phyloP scores from a whole-genome alignment of 305 asterid genomes.

The Solanum chacoense region DNA sequence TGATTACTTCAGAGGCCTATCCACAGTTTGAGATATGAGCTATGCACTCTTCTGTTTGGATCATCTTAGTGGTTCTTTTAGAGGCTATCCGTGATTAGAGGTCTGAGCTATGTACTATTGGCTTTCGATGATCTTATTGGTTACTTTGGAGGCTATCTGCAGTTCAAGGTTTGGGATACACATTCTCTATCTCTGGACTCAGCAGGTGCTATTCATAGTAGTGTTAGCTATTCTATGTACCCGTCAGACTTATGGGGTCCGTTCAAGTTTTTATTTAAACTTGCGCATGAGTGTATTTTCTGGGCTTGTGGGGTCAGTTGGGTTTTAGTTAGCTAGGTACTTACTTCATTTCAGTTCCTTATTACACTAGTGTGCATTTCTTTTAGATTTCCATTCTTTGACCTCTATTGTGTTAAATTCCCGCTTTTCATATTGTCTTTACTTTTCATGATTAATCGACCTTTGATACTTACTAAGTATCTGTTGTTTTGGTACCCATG shows the following conservation, averaged over 20 bases:
- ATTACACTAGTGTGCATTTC: neutral
- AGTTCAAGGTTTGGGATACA: neutral
- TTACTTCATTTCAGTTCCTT: neutral
- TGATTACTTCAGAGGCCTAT: neutral
- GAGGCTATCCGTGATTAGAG: neutral
- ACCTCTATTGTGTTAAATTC: neutral
- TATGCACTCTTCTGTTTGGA: neutral
- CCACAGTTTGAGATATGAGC: neutral
- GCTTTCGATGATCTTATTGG: neutral
- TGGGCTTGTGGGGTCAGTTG: neutral
- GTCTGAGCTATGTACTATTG: neutral
- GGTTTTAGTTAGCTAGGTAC: neutral
- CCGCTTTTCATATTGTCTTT: neutral
- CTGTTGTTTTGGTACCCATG: neutral
- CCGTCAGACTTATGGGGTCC: neutral
- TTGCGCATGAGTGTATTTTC: neutral
- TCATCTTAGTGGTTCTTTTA: neutral
- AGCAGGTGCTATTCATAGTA: neutral
- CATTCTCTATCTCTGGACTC: neutral
- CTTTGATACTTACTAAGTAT: neutral
- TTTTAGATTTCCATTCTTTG: neutral
- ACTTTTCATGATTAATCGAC: neutral
- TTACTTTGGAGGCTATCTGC: neutral
- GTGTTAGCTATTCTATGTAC: too few species aligned
- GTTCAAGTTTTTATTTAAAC: neutral